Base-by-base conservation (phyloP, 2,329 filamentous ascomycete species). In the Chaetomium olivaceum region DNA sequence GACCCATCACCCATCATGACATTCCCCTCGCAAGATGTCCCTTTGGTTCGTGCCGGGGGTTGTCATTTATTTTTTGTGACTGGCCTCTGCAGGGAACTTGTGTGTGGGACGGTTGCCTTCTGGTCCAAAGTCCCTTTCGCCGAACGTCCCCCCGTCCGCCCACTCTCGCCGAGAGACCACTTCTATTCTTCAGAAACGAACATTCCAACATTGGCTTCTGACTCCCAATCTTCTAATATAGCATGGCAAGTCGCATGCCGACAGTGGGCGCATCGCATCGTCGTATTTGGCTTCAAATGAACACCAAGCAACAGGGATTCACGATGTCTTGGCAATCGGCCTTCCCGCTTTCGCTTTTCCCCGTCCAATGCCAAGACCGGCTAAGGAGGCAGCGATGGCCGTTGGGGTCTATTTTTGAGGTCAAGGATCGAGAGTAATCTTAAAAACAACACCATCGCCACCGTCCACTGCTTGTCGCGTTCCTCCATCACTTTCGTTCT, bases 351-450 rank as follows among this genome's bases (percentile, higher is more conserved):
- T 46, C 31, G 21, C 19, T 48, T 59, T 19, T 25, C 25, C 23
- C 43, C 12, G 8, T 25, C 12, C 54, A 39, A 29, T 50, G 65
- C 65, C 65, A 67, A 67, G 65, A 36, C 52, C 27, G 46, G 25
- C 65, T 65, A 67, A 52, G 50, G 25, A 25, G 25, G 21, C 56
- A 54, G 27, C 31, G n/a, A 25, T 54, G 46, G 27, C 12, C 39
- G 36, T 62, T 56, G 59, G 31, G 27, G 33, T 25, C 43, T 16
- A 48, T 59, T 55, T 23, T 39, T 29, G 52, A 57, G 29, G 21
- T 12, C 36, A 50, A 56, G 62, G 57, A 46, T 36, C 62, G 62
- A 27, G 54, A 58, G 61, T 63, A 69, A 69, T 69, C 52, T 68
- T 64, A 69, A 68, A 64, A 64, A 54, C 29, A 60, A 51, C 60